A percentile compares a stretch with the other conserved stretches of the same genome.
Evolutionary conservation across 345 rosid genomes (phyloP).

Genomic region (Syzygium jambos): DNA sequence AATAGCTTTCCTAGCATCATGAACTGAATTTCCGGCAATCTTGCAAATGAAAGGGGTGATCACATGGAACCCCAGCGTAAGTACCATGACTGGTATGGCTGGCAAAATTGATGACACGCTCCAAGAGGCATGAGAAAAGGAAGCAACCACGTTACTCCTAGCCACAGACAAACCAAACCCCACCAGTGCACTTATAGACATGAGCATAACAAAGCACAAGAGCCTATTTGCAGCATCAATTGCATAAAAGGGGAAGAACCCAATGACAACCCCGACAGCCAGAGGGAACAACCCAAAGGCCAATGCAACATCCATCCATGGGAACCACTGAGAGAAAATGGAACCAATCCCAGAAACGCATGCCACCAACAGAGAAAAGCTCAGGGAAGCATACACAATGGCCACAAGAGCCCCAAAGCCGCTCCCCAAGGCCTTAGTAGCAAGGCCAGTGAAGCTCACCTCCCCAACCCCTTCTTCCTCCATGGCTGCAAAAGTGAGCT

Average conservation of each 20-base stretch:
- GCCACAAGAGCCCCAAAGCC: slow-evolving; percentile 69
- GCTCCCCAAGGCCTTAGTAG: slow-evolving; percentile 66
- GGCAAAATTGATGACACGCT: slow-evolving; percentile 51
- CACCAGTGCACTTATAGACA: slow-evolving; percentile 66
- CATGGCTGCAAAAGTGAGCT: slow-evolving; percentile 84
- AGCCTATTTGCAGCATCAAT: slow-evolving; percentile 57
- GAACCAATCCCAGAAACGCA: slow-evolving; percentile 92
- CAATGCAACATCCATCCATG: slow-evolving; percentile 45
- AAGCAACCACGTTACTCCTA: slow-evolving; percentile 50
- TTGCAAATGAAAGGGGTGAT: slow-evolving; percentile 87
- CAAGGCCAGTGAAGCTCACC: slow-evolving; percentile 85
- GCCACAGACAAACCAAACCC: slow-evolving; percentile 66
- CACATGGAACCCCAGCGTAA: slow-evolving; percentile 88
- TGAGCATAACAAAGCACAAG: slow-evolving; percentile 62
- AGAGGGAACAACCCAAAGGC: slow-evolving; percentile 62
- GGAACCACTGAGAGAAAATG: slow-evolving; percentile 69
- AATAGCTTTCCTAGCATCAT: slow-evolving; percentile 68
- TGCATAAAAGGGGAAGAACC: slow-evolving; percentile 55
- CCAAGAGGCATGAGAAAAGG: slow-evolving; percentile 61
- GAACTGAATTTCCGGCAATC: slow-evolving; percentile 53
- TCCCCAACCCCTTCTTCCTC: slow-evolving; percentile 67
- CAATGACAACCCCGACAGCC: slow-evolving; percentile 38
- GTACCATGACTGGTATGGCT: slow-evolving; percentile 75
- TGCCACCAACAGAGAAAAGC: slow-evolving; percentile 77
- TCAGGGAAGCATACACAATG: slow-evolving; percentile 66